These are phyloP conservation scores for Solanum peruvianum DNA, from an alignment of 257 asterid species.

Conservation along the genomic window DNA sequence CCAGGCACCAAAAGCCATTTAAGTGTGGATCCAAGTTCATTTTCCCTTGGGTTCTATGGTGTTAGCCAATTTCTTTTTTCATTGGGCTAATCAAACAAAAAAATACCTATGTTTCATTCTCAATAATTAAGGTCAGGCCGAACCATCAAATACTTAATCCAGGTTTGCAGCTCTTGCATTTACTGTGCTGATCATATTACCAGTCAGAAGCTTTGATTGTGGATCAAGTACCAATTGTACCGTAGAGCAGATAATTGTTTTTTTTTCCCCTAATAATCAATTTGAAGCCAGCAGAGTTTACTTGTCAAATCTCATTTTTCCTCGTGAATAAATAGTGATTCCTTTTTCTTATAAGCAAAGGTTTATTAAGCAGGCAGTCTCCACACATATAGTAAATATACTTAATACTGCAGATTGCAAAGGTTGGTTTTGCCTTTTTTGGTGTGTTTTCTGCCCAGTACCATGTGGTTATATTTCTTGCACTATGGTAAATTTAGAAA, in stretches of 20 bases:
- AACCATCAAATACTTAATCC: constrained; percentile 17
- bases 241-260: no score
- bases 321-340: not conserved
- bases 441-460: not conserved
- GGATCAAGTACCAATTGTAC: not conserved
- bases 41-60: constrained; percentile 2
- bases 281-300: not conserved
- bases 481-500: not conserved
- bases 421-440: not conserved
- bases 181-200: not conserved
- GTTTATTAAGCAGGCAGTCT: not conserved
- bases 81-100: constrained; percentile 5
- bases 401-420: not conserved
- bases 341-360: not conserved
- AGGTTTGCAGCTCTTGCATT: constrained; percentile 25
- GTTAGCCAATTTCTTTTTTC: not conserved
- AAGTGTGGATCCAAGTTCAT: not conserved
- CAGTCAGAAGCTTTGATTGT: not conserved
- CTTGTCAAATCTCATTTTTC: not conserved
- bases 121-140: constrained; percentile 35
- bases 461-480: not conserved
- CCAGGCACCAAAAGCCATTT: constrained; percentile 39
- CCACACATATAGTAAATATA: not conserved
- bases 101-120: constrained; percentile 8
- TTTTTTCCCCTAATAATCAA: not conserved